Evolutionary conservation across 331 rosid species (phyloP).

Genomic region (Acacia concinna): DNA sequence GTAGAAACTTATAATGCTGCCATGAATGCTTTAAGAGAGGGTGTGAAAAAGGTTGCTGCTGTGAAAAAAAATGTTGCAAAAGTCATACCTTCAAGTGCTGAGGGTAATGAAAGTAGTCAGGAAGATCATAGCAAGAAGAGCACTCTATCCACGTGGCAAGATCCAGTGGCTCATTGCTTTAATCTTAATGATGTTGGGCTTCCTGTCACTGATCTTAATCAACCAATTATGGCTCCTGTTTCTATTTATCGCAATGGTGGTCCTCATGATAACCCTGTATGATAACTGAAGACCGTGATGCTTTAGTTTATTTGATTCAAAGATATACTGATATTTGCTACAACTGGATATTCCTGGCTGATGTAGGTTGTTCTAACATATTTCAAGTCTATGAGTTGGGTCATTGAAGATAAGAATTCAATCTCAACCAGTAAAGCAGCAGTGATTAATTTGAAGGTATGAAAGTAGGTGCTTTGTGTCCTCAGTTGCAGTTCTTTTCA

Average conservation of each 20-base stretch:
- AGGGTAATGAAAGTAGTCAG: slow-evolving; percentile 47
- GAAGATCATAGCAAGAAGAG: slow-evolving; percentile 55
- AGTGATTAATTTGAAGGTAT: slow-evolving; percentile 72
- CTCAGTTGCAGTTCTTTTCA: slow-evolving; percentile 11
- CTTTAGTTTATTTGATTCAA: not conserved
- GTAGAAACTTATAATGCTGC: slow-evolving; percentile 68
- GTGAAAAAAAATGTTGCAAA: slow-evolving; percentile 61
- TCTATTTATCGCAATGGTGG: slow-evolving; percentile 60
- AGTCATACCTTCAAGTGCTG: slow-evolving; percentile 44
- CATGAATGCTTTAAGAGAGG: slow-evolving; percentile 55
- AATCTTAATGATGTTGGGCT: slow-evolving; percentile 61
- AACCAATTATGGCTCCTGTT: slow-evolving; percentile 50
- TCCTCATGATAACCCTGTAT: slow-evolving; percentile 58
- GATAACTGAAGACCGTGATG: slow-evolving; percentile 19
- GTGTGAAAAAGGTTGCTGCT: slow-evolving; percentile 48
- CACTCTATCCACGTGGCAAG: slow-evolving; percentile 34
- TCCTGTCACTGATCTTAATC: slow-evolving; percentile 58
- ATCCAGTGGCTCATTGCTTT: slow-evolving; percentile 16
- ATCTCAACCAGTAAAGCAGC: slow-evolving; percentile 55
- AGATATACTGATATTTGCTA: slow-evolving; percentile 15
- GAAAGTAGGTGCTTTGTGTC: slow-evolving; percentile 16
- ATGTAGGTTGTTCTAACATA: slow-evolving; percentile 67
- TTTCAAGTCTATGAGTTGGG: slow-evolving; percentile 82
- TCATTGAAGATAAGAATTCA: slow-evolving; percentile 64
- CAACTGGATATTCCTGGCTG: slow-evolving; percentile 18